phyloP scores from a whole-genome alignment of 345 rosid genomes.

The Sisymbrium irio region DNA sequence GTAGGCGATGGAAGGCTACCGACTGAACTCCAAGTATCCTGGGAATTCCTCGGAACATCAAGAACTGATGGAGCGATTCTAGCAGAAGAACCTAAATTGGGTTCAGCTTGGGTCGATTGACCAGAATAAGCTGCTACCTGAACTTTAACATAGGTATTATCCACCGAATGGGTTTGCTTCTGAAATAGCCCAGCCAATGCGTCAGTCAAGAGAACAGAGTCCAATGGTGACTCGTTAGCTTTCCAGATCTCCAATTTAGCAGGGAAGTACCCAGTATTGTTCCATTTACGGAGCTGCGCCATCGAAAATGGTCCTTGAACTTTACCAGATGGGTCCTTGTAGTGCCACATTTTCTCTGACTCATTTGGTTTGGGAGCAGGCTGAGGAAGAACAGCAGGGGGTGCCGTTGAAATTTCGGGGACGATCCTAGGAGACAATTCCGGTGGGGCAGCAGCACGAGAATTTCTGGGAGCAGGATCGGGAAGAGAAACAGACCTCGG shows the following conservation, averaged over 20 bases:
- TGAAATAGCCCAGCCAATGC: slow-evolving; percentile 70
- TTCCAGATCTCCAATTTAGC: slow-evolving; percentile 82
- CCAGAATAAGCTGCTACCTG: slow-evolving; percentile 44
- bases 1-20: slow-evolving; percentile 92
- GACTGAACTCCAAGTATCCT: slow-evolving; percentile 58
- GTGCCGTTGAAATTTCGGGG: slow-evolving; percentile 41
- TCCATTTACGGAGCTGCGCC: slow-evolving; percentile 96
- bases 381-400: slow-evolving; percentile 42
- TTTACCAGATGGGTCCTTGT: slow-evolving; percentile 93
- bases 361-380: slow-evolving; percentile 56
- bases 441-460: slow-evolving; percentile 40
- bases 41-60: slow-evolving; percentile 53
- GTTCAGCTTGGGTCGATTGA: slow-evolving; percentile 32
- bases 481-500: slow-evolving; percentile 45
- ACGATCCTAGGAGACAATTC: slow-evolving; percentile 44
- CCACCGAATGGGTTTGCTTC: slow-evolving; percentile 45
- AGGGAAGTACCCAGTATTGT: slow-evolving; percentile 88
- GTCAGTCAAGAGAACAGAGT: slow-evolving; percentile 70
- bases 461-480: slow-evolving; percentile 42
- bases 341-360: slow-evolving; percentile 90
- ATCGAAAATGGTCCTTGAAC: slow-evolving; percentile 95
- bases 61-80: slow-evolving; percentile 43
- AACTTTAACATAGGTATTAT: slow-evolving; percentile 35
- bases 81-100: slow-evolving; percentile 35
- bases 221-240: slow-evolving; percentile 54